phyloP scores from a whole-genome alignment of 768 basidiomycete genomes.

The Termitomyces heimii region DNA sequence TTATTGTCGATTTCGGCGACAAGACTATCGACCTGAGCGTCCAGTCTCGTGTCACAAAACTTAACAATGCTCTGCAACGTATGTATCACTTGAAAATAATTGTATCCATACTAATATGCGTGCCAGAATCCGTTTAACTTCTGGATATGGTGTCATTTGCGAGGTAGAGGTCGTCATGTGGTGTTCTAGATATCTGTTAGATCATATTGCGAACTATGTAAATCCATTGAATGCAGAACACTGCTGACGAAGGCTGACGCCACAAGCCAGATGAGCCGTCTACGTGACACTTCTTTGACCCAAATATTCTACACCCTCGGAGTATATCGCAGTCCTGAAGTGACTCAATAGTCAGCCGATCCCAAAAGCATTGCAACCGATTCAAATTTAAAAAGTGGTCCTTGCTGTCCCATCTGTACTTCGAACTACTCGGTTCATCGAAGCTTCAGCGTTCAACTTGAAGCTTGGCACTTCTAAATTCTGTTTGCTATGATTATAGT shows the following conservation, averaged over 20 bases:
- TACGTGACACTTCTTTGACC: not conserved
- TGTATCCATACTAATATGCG: not conserved
- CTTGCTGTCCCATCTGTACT: not conserved
- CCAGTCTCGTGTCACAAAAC: conserved; percentile 88
- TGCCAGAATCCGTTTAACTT: conserved; percentile 33
- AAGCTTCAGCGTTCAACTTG: not conserved
- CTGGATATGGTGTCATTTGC: not conserved
- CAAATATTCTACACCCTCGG: not conserved
- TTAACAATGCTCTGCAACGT: conserved; percentile 87
- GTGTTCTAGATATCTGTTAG: conserved; percentile 13
- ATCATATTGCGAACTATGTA: conserved; percentile 8
- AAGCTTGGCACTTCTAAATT: not conserved
- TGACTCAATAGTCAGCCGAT: not conserved
- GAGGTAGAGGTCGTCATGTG: not conserved
- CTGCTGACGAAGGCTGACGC: not conserved
- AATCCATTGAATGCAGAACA: not conserved
- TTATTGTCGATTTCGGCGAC: conserved; percentile 96
- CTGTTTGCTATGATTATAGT: not conserved
- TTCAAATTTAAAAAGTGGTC: not conserved
- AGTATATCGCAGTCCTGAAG: not conserved
- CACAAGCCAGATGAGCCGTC: not conserved
- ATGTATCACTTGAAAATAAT: conserved; percentile 23
- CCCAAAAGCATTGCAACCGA: not conserved
- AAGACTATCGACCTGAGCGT: conserved; percentile 97
- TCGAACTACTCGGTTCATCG: not conserved